Percentiles rank a stretch among this genome's conserved stretches.
Evolutionary conservation across 1,139 yeast species (phyloP).

Genomic region (Debaryomyces sp.): DNA sequence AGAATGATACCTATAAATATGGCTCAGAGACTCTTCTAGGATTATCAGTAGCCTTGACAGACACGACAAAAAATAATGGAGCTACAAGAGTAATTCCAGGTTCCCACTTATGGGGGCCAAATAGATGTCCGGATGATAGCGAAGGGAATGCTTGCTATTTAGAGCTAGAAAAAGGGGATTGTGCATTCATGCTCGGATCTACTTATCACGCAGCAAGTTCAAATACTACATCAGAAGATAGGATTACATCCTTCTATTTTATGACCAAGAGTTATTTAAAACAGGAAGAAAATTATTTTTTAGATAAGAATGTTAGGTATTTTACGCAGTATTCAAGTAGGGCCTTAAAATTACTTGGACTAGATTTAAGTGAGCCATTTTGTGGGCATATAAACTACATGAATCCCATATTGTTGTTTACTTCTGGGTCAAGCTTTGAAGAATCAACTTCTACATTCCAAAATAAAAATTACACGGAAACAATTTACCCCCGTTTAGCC

Average conservation of each 20-base stretch:
- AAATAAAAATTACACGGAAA: background rate
- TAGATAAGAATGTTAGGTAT: background rate
- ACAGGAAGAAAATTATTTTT: background rate
- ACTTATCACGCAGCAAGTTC: background rate
- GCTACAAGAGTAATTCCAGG: constrained; percentile 29
- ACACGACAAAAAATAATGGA: constrained; percentile 24
- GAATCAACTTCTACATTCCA: background rate
- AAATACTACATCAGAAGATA: background rate
- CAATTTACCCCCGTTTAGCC: background rate
- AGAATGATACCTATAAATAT: constrained; percentile 17
- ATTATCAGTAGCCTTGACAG: constrained; percentile 20
- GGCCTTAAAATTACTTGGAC: constrained; percentile 14
- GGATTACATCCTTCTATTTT: background rate
- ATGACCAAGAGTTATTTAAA: background rate
- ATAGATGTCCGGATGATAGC: background rate
- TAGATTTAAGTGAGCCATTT: constrained; percentile 19
- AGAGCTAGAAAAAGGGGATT: background rate
- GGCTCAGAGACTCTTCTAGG: constrained; percentile 23
- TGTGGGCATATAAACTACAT: constrained; percentile 18
- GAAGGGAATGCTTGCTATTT: background rate
- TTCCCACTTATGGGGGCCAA: constrained; percentile 21
- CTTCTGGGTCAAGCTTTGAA: background rate
- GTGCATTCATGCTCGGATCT: background rate
- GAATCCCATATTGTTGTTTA: constrained; percentile 15
- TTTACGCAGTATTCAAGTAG: background rate